A percentile compares a stretch with the other conserved stretches of the same genome.
Evolutionary conservation across 2,329 filamentous ascomycete genomes (phyloP).

Genomic region (Amphichorda felina): DNA sequence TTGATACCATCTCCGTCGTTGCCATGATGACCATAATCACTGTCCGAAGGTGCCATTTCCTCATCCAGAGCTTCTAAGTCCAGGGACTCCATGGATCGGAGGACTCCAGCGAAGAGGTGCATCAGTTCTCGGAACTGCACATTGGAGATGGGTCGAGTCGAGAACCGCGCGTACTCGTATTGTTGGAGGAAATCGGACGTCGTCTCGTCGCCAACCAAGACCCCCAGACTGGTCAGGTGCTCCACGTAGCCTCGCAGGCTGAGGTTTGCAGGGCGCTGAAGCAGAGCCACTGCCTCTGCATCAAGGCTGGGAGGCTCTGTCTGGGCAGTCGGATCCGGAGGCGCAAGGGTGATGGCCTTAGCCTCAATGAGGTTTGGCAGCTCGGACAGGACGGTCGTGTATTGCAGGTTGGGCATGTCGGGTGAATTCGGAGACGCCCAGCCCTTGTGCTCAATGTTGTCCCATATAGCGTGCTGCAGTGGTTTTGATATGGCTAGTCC

Average conservation of each 20-base stretch:
- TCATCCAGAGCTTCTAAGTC: constrained; percentile 37
- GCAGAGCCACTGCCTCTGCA: constrained; percentile 53
- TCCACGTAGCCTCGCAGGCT: constrained; percentile 68
- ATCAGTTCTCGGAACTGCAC: constrained; percentile 66
- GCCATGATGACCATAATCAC: constrained; percentile 1
- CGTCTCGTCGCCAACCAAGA: constrained; percentile 30
- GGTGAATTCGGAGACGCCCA: constrained; percentile 73
- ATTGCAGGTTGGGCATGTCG: constrained; percentile 73
- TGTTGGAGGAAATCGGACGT: constrained; percentile 55
- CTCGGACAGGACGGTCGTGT: constrained; percentile 68
- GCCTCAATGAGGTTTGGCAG: constrained; percentile 85
- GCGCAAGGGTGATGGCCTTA: constrained; percentile 79
- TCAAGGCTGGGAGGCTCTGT: constrained; percentile 40
- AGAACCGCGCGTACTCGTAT: constrained; percentile 84
- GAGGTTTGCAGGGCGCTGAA: constrained; percentile 61
- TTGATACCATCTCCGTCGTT: constrained; percentile 28
- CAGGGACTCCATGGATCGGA: constrained; percentile 62
- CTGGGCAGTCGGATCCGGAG: constrained; percentile 30
- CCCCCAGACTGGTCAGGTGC: constrained; percentile 55
- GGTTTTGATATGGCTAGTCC: constrained; percentile 23
- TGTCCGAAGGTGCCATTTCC: constrained; percentile 4
- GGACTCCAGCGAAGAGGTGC: constrained; percentile 69
- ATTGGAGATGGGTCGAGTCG: constrained; percentile 55
- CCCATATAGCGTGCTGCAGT: constrained; percentile 41
- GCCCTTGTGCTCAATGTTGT: constrained; percentile 71